Base-by-base conservation (phyloP, 441 rosid species). In the Daphne laureola region DNA sequence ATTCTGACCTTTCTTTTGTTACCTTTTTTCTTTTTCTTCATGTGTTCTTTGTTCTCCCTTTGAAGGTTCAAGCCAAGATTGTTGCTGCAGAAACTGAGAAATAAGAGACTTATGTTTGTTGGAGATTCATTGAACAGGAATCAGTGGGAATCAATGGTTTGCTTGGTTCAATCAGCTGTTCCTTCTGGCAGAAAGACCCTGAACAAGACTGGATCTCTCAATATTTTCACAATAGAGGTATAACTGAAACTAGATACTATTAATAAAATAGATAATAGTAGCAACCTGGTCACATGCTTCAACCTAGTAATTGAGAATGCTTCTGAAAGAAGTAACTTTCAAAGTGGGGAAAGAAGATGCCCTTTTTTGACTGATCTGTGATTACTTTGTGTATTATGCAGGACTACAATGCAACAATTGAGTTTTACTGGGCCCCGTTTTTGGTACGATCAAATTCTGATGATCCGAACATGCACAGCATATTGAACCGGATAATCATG, bases 81-180 rank as follows among this genome's bases (percentile, higher is more conserved):
- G 65, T 57, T 91, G 52, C 71, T 88, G n/a, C 77, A 86, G 64
- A 91, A 82, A 60, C 83, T 88, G 27, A 88, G 86, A 72, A 86
- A 88, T 76, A 91, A 84, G 79, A 80, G 98, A 70, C 77, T 91
- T n/a, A 88, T 91, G 98, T 91, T 88, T 52, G 96, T 91, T 45
- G 98, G 98, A 41, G 98, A 91, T 64, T 91, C 98, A 0, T 38
- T 91, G 54, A 88, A 91, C 61, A 70, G 93, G 59, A 91, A 91
- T 54, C 98, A 91, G 47, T 91, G 98, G 98, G 93, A 91, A 70
- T 91, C 98, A 18, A 83, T 91, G 98, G 65, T 91, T 53, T 91
- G 98, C 49, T 63, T 91, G 75, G 95, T 78, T 67, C 93, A 91
- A 66, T 91, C 98, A 31, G 76, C 69, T 47, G 43, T 74, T 55